Percentiles rank a stretch among this genome's conserved stretches.
Evolutionary conservation across 768 basidiomycete genomes (phyloP).

Genomic region (Boletus bicolor): DNA sequence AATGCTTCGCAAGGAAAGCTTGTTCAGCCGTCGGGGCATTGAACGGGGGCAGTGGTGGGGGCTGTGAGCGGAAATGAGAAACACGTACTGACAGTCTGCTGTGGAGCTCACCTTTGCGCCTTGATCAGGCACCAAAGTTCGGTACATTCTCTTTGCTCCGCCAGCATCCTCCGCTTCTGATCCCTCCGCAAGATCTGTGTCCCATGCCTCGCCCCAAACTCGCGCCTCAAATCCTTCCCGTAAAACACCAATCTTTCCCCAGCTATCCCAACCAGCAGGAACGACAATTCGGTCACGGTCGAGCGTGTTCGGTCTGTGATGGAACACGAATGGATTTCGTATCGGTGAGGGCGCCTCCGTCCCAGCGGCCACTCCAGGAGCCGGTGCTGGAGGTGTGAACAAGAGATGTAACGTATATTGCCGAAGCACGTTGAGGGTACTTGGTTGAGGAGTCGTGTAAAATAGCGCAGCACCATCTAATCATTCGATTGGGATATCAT

Average conservation of each 20-base stretch:
- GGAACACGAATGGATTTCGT: constrained; percentile 84
- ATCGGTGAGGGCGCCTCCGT: constrained; percentile 44
- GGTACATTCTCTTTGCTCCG: constrained; percentile 68
- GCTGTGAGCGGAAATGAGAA: constrained; percentile 35
- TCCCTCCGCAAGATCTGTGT: constrained; percentile 58
- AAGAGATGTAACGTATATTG: constrained; percentile 76
- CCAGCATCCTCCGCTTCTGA: constrained; percentile 38
- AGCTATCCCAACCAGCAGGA: constrained; percentile 96
- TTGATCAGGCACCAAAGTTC: constrained; percentile 69
- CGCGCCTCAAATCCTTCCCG: constrained; percentile 90
- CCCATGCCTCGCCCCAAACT: constrained; percentile 77
- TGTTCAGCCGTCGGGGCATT: constrained; percentile 87
- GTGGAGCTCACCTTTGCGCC: constrained; percentile 57
- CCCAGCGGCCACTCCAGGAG: constrained; percentile 33
- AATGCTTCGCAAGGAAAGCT: constrained; percentile 85
- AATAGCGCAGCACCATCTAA: constrained; percentile 90
- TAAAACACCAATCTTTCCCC: constrained; percentile 91
- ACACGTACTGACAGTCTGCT: neutral
- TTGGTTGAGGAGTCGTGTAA: constrained; percentile 82
- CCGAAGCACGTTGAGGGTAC: constrained; percentile 70
- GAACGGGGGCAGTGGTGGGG: constrained; percentile 66
- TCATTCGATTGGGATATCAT: constrained; percentile 1
- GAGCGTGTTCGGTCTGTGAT: constrained; percentile 82
- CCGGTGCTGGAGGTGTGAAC: constrained; percentile 61
- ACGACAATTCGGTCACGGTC: constrained; percentile 92